phyloP scores from a whole-genome alignment of 106 monocot genomes.

The Dioscorea alata region DNA sequence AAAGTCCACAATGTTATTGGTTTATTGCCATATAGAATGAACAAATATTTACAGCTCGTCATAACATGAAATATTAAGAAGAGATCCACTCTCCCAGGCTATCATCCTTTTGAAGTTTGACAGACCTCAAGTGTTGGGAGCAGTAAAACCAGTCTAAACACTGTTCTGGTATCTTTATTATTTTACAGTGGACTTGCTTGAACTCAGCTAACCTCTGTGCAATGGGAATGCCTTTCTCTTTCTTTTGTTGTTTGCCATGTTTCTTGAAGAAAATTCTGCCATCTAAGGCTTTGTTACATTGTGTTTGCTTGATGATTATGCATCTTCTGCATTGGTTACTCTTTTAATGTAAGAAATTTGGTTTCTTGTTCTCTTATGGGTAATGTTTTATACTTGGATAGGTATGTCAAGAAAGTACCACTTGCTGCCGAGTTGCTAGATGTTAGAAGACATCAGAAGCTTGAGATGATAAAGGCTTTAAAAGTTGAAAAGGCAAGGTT shows the following conservation, averaged over 20 bases:
- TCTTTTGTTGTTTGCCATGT: background rate
- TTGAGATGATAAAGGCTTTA: conserved; percentile 55
- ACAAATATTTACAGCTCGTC: background rate
- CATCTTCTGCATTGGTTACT: background rate
- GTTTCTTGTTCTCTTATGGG: background rate
- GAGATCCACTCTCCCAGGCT: background rate
- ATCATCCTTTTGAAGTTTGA: background rate
- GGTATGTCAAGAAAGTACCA: conserved; percentile 74
- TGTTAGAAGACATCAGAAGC: conserved; percentile 56
- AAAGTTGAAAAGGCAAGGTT: conserved; percentile 53
- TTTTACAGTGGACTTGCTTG: too few relatives aligned
- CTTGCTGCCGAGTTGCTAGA: conserved; percentile 74
- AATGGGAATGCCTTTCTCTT: too few relatives aligned
- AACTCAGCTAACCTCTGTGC: too few relatives aligned
- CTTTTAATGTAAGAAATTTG: background rate
- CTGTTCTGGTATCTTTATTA: too few relatives aligned
- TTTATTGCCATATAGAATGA: background rate
- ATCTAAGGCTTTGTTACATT: background rate
- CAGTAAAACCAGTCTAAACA: too few relatives aligned
- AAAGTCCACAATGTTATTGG: too few relatives aligned
- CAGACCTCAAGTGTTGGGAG: too few relatives aligned
- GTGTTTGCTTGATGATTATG: background rate
- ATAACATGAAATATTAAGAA: background rate
- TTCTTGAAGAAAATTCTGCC: background rate
- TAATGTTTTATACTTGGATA: conserved; percentile 4